These are phyloP conservation scores for Athelia psychrophila DNA, from an alignment of 1,284 basidiomycete species.

Conservation along the genomic window DNA sequence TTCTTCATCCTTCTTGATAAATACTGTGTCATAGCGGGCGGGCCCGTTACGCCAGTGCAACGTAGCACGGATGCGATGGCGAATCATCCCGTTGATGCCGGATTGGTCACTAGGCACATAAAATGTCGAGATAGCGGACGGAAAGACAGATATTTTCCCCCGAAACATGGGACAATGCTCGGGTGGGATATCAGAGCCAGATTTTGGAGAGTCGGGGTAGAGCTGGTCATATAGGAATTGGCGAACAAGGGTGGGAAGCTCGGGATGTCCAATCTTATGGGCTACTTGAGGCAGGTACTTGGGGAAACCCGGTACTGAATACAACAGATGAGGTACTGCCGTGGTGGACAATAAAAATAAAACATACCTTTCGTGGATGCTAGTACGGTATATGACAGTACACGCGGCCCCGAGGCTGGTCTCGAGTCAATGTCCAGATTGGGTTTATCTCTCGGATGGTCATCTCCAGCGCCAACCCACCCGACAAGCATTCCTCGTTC, in stretches of 20 bases:
- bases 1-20: conserved; percentile 14
- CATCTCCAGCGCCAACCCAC: too few relatives aligned
- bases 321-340: neutral
- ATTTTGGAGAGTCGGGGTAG: conserved; percentile 4
- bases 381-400: neutral
- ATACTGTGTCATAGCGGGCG: conserved; percentile 19
- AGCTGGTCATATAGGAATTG: neutral
- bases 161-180: neutral
- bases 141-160: conserved; percentile 9
- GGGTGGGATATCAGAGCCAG: conserved; percentile 1
- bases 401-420: too few relatives aligned
- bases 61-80: conserved; percentile 15
- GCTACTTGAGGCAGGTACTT: neutral
- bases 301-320: neutral
- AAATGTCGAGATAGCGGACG: conserved; percentile 19
- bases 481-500: too few relatives aligned
- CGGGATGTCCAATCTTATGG: neutral
- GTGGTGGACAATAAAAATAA: neutral
- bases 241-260: neutral
- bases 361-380: neutral
- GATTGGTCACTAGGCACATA: conserved; percentile 25
- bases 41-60: conserved; percentile 15
- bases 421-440: too few relatives aligned
- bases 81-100: conserved; percentile 16
- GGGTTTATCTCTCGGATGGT: too few relatives aligned